Evolutionary conservation across 208 protist genomes (phyloP), one percentile per base, ranked within the genome.

Genomic region (Lotmaria passim): DNA sequence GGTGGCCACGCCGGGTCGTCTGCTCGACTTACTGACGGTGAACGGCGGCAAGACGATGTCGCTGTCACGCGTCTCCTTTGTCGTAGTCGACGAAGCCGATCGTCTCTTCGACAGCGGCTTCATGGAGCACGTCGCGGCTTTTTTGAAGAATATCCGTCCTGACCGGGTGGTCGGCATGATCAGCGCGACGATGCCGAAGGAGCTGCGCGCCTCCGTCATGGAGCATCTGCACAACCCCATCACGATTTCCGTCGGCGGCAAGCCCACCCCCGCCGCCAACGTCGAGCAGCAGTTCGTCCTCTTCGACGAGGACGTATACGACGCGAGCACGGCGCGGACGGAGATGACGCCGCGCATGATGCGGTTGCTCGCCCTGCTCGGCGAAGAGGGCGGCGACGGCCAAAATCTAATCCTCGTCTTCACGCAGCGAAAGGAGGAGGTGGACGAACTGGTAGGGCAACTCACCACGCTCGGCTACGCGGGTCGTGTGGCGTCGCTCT

Each of bases 41-140:
- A 95, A 95, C 69, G 70, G 74, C 24, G 89, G 92, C 41, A 60
- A 63, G 14, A 79, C 80, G 15, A 80, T 95, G 61, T 79, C 78
- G 3, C 74, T 97, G 43, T 44, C 61, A 30, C 79, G 87, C 38
- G 78, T 83, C 0, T 91, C 93, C 19, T 97, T 97, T 51, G 89
- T 97, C 14, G 87, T 97, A 11, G 78, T 98, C 21, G 96, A 98
- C 83, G 96, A 98, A 68, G 96, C 95, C 0, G 96, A 98, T 69
- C 82, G 95, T 36, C 87, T 98, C 72, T 97, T 98, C 75, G 95
- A 98, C 66, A 90, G 91, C 66, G 96, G 96, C 28, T 98, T 98
- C 79, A 90, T 87, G 64, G 91, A 96, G 63, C 96, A 98, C 75
- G 89, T 98, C 11, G 82, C 84, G 43, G 90, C 88, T 7, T 97